A percentile compares a stretch with the other conserved stretches of the same genome.
Evolutionary conservation across 2,329 filamentous ascomycete species (phyloP).

Genomic region (Tolypocladium tundrense): DNA sequence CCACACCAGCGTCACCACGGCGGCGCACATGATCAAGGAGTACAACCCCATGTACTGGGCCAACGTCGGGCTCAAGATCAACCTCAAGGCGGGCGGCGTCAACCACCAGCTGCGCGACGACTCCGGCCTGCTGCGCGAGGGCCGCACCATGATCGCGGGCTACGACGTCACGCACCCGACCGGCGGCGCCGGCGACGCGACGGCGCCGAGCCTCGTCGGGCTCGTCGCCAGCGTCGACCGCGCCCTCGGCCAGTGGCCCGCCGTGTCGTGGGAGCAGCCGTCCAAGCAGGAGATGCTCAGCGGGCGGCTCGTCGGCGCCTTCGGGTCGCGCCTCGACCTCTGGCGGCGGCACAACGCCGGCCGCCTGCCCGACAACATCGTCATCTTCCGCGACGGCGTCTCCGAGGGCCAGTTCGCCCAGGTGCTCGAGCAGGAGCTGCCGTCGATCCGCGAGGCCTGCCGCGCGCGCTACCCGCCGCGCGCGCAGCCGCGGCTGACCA

Average conservation of each 20-base stretch:
- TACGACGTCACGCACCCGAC: slow-evolving; percentile 88
- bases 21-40: slow-evolving; percentile 22
- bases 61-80: slow-evolving; percentile 69
- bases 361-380: slow-evolving; percentile 57
- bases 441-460: slow-evolving; percentile 56
- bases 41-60: slow-evolving; percentile 43
- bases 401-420: slow-evolving; percentile 72
- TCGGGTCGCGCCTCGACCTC: slow-evolving; percentile 52
- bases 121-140: slow-evolving; percentile 49
- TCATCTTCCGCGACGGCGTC: slow-evolving; percentile 84
- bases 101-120: slow-evolving; percentile 56
- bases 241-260: slow-evolving; percentile 68
- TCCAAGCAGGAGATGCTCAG: slow-evolving; percentile 62
- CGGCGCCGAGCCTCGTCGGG: slow-evolving; percentile 64
- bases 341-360: slow-evolving; percentile 51
- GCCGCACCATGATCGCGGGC: slow-evolving; percentile 76
- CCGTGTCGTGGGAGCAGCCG: slow-evolving; percentile 56
- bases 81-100: slow-evolving; percentile 64
- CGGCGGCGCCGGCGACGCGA: background rate
- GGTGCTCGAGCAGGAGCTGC: slow-evolving; percentile 60
- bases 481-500: slow-evolving; percentile 47
- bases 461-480: slow-evolving; percentile 42
- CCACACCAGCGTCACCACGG: slow-evolving; percentile 55
- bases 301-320: slow-evolving; percentile 44
- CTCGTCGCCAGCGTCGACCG: slow-evolving; percentile 68